Evolutionary conservation across 2,329 filamentous ascomycete species (phyloP), one percentile per base, ranked within the genome.

Genomic region (Remersonia thermophila): DNA sequence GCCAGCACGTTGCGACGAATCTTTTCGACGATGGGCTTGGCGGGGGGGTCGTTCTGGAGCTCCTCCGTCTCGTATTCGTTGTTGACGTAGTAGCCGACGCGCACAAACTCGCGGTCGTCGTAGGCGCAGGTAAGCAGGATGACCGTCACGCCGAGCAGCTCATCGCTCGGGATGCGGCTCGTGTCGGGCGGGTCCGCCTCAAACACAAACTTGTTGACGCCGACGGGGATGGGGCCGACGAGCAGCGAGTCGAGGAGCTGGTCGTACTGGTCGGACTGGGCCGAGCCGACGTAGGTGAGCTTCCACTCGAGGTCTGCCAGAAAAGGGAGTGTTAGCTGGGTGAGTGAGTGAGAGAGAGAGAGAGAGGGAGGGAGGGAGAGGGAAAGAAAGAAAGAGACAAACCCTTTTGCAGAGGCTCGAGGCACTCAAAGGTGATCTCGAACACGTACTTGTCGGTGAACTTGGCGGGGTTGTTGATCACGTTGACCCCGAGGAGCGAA

Each of bases 31-130:
- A 93, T 71, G 27, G 87, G 87, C 67, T 94, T 94, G 39, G 85
- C 71, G 6, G 91, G 91, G 8, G 91, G 91, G 51, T 96, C 87
- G 32, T 80, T 77, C 51, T 77, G 81, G 45, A 98, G 72, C 58
- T 93, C 84, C 52, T 93, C 85, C 17, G 83, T 82, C 50, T 93
- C 85, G 60, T 98, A 98, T 61, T 98, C 93, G 54, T 98, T 98
- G 71, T 96, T 98, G 53, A 98, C 91, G 51, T 98, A 98, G 73
- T 98, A 98, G 44, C 91, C 91, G 29, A 98, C 89, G 47, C 91
- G 86, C 27, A 98, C 86, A 53, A 98, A 98, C 60, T 98, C 91
- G 54, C 91, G 78, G 36, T 83, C 82, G 53, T 98, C 91, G 63
- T 98, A 98, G 59, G 85, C 83, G 63, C 91, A 96, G 39, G 86